Base-by-base conservation (phyloP, 2,329 filamentous ascomycete species). In the Aphanoascus verrucosus region DNA sequence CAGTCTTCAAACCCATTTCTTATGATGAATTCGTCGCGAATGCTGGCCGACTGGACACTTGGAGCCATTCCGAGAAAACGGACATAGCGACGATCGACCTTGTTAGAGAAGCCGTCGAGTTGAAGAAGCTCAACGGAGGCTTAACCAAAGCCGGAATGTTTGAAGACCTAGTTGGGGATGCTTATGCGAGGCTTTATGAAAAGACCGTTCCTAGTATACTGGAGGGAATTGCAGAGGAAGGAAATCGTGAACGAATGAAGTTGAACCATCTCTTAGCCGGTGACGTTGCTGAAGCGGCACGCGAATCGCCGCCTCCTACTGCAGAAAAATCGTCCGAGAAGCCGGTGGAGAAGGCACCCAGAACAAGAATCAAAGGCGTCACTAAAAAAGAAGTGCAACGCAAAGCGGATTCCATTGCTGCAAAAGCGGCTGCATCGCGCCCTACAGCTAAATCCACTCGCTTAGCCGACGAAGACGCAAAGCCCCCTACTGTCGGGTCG, bases 161-260 rank as follows among this genome's bases (percentile, higher is more conserved):
- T 43, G 93, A 98, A 62, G 93, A 98, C 63, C 77, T 97, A n/a
- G 86, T 96, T 59, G 86, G 84, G 19, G 93, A 98, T 68, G 83
- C 86, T 47, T 98, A 95, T 67, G 85, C 87, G 1, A 77, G 82
- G 11, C 54, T 72, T 8, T 72, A 71, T 55, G 64, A 72, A 40
- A 58, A 66, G 45, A 70, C 69, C 43, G 61, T 67, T 57, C 67
- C 65, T 46, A 67, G 67, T 41, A 65, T 70, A 17, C 58, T 70
- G 23, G 65, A 72, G 52, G 67, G 69, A 56, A 65, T 62, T 47
- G 68, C 67, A 20, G 72, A 73, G 49, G 72, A 74, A 53, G 72
- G 74, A 53, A 72, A 69, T 49, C 71, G 70, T 44, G 71, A 73
- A 43, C 71, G 70, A 46, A 74, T 74, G 68, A 73, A 73, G 55